Base-by-base conservation (phyloP, 306 rosid species). In the Dicorynia guianensis region DNA sequence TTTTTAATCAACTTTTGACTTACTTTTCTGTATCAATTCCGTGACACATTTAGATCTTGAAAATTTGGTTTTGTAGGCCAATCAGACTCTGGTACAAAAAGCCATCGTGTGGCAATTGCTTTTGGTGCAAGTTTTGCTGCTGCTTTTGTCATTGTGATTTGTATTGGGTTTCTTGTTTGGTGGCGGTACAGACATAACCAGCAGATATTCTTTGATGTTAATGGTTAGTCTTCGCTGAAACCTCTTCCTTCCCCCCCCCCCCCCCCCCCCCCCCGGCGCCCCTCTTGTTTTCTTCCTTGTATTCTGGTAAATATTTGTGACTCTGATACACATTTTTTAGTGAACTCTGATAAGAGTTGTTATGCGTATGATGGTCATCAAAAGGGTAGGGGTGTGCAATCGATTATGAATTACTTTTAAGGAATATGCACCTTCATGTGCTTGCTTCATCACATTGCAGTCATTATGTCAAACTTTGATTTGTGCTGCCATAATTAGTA, bases 151-250 rank as follows among this genome's bases (percentile, higher is more conserved):
- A 18, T 90, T 57, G 83, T 90, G 77, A 72, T 90, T 56, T 58
- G 90, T 18, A 75, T 92, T 20, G 96, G 78, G 14, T 43, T 90
- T 64, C 83, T 90, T 69, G 76, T 93, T 71, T 96, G 99, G 99
- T 90, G 91, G 96, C 87, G 98, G 25, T 92, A 90, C 61, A 84
- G 97, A 82, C 91, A 79, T 79, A 96, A 96, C 80, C 89, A 89
- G 84, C 99, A 96, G 82, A 90, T 96, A 81, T 96, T 96, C 96
- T 96, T 96, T 56, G 99, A 96, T 75, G 90, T 96, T 40, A 92
- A 84, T 80, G 99, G 99, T 90, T 73, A 83, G 88, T 84, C 63
- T 53, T 65, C 63, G 40, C 48, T 59, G 36, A 39, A 13, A 1
- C 43, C 15, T 73, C 46, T 48, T 59, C 30, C 14, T 5, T 38